Conservation (phyloP, 2,329 filamentous ascomycete species). For the Diaporthe citri region DNA sequence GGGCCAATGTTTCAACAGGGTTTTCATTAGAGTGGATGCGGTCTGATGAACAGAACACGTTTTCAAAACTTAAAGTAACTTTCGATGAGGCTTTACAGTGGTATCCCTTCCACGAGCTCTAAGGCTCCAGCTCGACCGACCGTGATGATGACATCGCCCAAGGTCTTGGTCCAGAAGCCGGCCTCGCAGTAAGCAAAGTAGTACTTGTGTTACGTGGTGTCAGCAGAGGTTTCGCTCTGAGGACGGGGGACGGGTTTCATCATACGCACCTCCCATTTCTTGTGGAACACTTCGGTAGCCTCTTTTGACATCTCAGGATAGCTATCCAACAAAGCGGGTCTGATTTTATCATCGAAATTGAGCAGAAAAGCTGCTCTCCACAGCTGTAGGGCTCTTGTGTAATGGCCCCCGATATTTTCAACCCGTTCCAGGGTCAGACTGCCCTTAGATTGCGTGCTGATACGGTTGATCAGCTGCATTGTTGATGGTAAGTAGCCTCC, state of each 20-base stretch:
- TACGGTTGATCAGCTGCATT: background rate
- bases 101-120: background rate
- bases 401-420: background rate
- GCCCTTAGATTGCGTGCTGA: background rate
- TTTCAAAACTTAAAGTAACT: background rate
- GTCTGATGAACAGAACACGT: background rate
- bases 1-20: background rate
- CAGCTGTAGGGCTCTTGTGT: background rate
- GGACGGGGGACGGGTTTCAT: background rate
- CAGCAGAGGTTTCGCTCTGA: background rate
- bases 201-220: background rate
- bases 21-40: background rate
- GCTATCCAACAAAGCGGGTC: background rate
- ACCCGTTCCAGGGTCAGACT: background rate
- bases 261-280: background rate
- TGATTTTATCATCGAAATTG: background rate
- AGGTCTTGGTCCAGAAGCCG: background rate
- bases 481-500: background rate
- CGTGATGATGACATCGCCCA: background rate
- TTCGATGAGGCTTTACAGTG: background rate
- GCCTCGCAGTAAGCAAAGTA: background rate
- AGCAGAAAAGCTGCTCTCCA: background rate
- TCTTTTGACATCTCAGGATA: background rate
- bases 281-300: background rate
- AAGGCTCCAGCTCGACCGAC: background rate